Base-by-base conservation (phyloP, 768 basidiomycete genomes). In the Pisolithus tinctorius region DNA sequence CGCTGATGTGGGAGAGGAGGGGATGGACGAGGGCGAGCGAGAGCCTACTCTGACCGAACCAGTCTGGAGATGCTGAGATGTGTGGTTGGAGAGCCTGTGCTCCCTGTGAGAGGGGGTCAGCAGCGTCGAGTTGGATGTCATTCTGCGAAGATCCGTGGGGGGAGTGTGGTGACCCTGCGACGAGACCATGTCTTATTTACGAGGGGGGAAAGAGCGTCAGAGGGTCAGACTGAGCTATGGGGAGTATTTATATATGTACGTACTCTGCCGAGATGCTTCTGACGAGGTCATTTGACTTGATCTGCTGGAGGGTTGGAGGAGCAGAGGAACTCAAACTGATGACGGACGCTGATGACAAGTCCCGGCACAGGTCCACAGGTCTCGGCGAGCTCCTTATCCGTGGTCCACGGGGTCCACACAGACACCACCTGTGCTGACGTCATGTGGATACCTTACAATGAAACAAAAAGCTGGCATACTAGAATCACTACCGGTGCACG, bases 1-100 rank as follows among this genome's bases (percentile, higher is more conserved):
- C 83, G 88, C 80, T 31, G 86, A 88, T 17, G 86, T 86, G 3
- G 87, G 87, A 1, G 84, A 86, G 14, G 84, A 88, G 0, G 86
- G 86, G 52, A 88, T 88, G 11, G 84, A 86, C n/a, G 71, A 74
- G 1, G 86, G 84, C 0, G 86, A 86, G 23, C 76, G 75, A 9
- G 83, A 84, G 38, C 82, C 84, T 25, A 82, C 60, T 40, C 77
- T 71, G 47, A 65, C 63, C 6, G 66, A 69, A 14, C 66, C 63
- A 2, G 70, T 69, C 39, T 74, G 74, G 16, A 78, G 64, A 52
- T 76, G 76, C 56, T 81, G 79, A 0, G 81, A 80, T 20, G 66
- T 52, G 30, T 77, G 69, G 16, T 71, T 68, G 1, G 74, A 74
- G 1, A 74, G 67, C 29, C 68, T 68, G 50, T 70, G 68, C 46